These are phyloP conservation scores for Candida fluviatilis DNA, from an alignment of 805 yeast genomes.

Conservation along the genomic window DNA sequence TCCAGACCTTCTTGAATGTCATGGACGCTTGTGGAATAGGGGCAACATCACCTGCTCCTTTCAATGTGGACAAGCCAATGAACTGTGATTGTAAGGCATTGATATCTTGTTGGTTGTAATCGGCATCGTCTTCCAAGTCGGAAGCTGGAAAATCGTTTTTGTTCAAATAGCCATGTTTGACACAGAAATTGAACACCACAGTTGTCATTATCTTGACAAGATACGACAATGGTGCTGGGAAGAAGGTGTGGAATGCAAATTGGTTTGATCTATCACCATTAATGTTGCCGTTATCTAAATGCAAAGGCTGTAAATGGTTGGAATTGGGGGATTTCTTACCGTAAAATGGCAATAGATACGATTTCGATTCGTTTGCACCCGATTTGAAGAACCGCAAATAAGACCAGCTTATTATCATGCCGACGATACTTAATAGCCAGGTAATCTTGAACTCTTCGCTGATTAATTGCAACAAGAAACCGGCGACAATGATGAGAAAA, in stretches of 20 bases:
- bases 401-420: conserved; percentile 36
- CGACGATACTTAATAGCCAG: conserved; percentile 20
- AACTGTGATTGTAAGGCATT: conserved; percentile 30
- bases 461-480: conserved; percentile 19
- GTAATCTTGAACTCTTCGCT: conserved; percentile 25
- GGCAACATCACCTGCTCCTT: conserved; percentile 36
- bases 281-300: conserved; percentile 14
- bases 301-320: conserved; percentile 9
- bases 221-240: conserved; percentile 36
- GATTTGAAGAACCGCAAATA: conserved; percentile 36
- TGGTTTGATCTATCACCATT: conserved; percentile 27
- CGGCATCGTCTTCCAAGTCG: conserved; percentile 18
- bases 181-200: conserved; percentile 17
- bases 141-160: conserved; percentile 20
- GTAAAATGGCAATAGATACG: conserved; percentile 36
- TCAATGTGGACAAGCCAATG: conserved; percentile 37
- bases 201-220: conserved; percentile 17
- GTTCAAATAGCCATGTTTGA: conserved; percentile 12
- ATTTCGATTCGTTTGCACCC: conserved; percentile 41
- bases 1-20: conserved; percentile 17
- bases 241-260: conserved; percentile 36
- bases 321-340: conserved; percentile 15
- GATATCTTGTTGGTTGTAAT: conserved; percentile 24
- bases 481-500: conserved; percentile 23
- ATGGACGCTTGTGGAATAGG: conserved; percentile 27